Conservation (phyloP, 345 rosid genomes). For the Streptanthus diversifolius region DNA sequence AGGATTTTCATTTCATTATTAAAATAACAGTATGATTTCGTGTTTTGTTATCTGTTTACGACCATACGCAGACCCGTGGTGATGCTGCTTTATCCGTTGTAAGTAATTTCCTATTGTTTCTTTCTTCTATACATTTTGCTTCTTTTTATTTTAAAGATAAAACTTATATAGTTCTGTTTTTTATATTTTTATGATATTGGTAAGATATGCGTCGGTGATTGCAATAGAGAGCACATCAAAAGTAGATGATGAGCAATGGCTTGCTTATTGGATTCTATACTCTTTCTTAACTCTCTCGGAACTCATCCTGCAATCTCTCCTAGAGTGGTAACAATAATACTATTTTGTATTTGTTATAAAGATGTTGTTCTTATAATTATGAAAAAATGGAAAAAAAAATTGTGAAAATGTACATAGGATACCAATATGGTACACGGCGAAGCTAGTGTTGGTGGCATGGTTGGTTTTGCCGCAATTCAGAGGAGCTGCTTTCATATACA, state of each 20-base stretch:
- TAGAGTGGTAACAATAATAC: conserved; percentile 51
- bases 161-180: neutral
- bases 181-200: neutral
- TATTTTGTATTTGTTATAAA: neutral
- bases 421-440: conserved; percentile 75
- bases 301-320: conserved; percentile 60
- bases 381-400: neutral
- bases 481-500: conserved; percentile 80
- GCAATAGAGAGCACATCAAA: conserved; percentile 71
- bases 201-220: conserved; percentile 69
- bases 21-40: neutral
- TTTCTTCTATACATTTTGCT: neutral
- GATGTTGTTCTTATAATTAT: neutral
- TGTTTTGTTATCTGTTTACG: neutral
- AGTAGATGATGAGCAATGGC: conserved; percentile 85
- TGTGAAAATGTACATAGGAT: conserved; percentile 43
- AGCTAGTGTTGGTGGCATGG: conserved; percentile 64
- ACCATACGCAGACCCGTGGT: conserved; percentile 51
- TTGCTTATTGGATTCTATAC: conserved; percentile 87
- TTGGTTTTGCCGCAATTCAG: conserved; percentile 63
- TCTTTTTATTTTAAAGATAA: neutral
- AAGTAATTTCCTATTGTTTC: conserved; percentile 28
- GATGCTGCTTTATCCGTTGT: conserved; percentile 84
- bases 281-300: conserved; percentile 73
- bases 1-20: neutral